Conservation (phyloP, 2,329 filamentous ascomycete genomes). For the Acephala macrosclerotiorum region DNA sequence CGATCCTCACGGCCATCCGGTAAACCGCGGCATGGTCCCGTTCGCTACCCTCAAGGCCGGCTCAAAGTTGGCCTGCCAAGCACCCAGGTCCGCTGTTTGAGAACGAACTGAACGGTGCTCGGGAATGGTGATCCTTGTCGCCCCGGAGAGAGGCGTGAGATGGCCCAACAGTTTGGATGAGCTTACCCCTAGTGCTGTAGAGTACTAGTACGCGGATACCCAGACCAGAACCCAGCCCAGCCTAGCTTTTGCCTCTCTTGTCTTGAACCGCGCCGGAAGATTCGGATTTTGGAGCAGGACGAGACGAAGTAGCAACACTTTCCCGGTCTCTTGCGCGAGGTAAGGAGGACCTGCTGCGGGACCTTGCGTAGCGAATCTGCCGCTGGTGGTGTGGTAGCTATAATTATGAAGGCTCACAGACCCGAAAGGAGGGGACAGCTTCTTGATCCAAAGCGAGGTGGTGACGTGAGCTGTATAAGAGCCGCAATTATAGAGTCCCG, state of each 20-base stretch:
- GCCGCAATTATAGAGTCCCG: constrained; percentile 3
- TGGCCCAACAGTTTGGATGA: constrained; percentile 4
- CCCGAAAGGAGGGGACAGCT: neutral
- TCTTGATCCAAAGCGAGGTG: neutral
- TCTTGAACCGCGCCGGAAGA: neutral
- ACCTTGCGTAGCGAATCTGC: neutral
- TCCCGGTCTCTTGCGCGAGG: neutral
- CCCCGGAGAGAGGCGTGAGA: neutral
- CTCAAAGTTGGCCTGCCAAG: neutral
- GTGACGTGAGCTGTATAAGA: neutral
- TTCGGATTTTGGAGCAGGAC: constrained; percentile 7
- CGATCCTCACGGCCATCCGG: neutral
- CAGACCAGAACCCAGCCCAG: neutral
- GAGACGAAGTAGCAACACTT: constrained; percentile 4
- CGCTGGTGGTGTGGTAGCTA: neutral
- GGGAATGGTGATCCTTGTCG: constrained; percentile 26
- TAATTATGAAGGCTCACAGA: neutral
- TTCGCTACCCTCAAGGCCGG: neutral
- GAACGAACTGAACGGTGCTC: constrained; percentile 28
- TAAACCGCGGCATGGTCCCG: constrained; percentile 2
- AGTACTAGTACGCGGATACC: neutral
- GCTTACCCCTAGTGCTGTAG: neutral
- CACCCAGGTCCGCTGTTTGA: constrained; percentile 26
- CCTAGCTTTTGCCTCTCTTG: neutral
- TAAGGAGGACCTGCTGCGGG: neutral